Evolutionary conservation across 2,329 filamentous ascomycete genomes (phyloP), one percentile per base, ranked within the genome.

Genomic region (Colletotrichum orbiculare): DNA sequence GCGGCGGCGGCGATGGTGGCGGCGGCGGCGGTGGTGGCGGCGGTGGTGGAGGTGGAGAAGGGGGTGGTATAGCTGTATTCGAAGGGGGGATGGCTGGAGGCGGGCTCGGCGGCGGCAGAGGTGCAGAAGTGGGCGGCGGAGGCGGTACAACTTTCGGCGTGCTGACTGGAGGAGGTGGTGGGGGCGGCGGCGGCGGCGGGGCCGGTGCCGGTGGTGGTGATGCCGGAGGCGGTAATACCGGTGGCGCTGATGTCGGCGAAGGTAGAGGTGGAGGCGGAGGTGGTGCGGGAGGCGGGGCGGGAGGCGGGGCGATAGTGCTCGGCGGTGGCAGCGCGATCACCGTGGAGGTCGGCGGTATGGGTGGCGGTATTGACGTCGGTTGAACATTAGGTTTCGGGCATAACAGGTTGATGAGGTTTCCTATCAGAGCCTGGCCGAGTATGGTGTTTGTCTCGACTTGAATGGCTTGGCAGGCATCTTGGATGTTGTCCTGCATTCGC

Each of bases 321-420:
- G 62, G 50, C 11, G 58, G 42, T 7, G 58, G 62, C 58, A 34
- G 39, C 4, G 48, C 13, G 4, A 49, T 41, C 11, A 33, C 34
- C 1, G 62, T 62, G 2, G 58, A 52, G n/a, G 7, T 65, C n/a
- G 62, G 41, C 25, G 17, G 41, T 34, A 34, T 6, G 5, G 62
- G 39, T 17, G 60, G 62, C 15, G 41, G 39, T 39, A 46, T 35
- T 35, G 58, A 53, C 2, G 64, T 59, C n/a, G 48, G 43, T 41
- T 57, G 35, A 17, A n/a, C 48, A 7, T 48, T 41, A 3, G 54
- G 38, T 25, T 15, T 42, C 15, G 65, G 57, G 57, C 81, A 83
- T 6, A 82, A 69, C 2, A 77, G 67, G 7, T 69, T 68, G n/a
- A 78, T 72, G 7, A 82, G 71, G 39, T 76, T 73, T 3, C 78